Base-by-base conservation (phyloP, 2,329 filamentous ascomycete species). In the Exserohilum turcica region DNA sequence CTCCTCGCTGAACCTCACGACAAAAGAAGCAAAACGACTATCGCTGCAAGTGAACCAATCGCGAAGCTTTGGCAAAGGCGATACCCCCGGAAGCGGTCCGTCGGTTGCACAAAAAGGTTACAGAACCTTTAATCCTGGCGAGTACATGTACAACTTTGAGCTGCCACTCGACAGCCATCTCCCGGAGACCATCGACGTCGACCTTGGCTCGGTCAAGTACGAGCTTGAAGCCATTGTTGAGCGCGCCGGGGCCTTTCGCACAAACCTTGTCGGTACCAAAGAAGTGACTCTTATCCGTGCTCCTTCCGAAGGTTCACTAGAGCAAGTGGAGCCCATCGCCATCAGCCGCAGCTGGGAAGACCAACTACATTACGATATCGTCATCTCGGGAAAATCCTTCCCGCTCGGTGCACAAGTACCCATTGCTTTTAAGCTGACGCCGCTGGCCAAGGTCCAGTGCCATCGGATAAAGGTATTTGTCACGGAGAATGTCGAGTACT, bases 301-400 rank as follows among this genome's bases (percentile, higher is more conserved):
- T 3, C 92, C 92, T 0, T 86, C 93, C 43, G 91, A 96, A 74
- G 85, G 92, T 39, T 96, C 92, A 0, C 79, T 96, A 19, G 92
- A 97, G 74, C 91, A 91, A 74, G 88, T 92, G 21, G 92, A 97
- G 70, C 92, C 92, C 2, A 96, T 97, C 65, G 93, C 92, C 9
- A 96, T 97, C 67, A 93, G 90, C 60, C 83, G 92, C 16, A 92
- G 91, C 57, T 97, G 92, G 92, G 92, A 97, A 71, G 92, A 97
- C 63, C 92, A 96, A 68, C 80, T 97, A 28, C 91, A 95, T 68
- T 97, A 97, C 76, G 92, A 97, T 67, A 96, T 97, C 63, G 88
- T 96, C 71, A 96, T 97, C 48, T 96, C 92, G 1, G 92, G 92
- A 48, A 96, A 96, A 80, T 95, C 92, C 0, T 97, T 97, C 55